phyloP scores from a whole-genome alignment of 1,284 basidiomycete species.

The Ustilago nuda region DNA sequence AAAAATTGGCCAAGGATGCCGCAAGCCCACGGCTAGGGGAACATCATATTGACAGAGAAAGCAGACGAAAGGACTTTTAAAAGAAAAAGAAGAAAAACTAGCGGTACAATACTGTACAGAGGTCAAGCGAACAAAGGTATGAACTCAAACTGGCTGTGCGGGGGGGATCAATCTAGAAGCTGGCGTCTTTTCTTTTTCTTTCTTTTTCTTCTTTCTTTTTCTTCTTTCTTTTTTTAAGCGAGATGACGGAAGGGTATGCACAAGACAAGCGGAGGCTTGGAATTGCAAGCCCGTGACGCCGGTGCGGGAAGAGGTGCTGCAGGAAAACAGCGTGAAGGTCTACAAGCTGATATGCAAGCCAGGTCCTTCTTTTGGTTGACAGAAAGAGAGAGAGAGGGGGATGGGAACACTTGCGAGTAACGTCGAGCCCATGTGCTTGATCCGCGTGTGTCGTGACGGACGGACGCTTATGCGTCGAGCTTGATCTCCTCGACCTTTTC shows the following conservation, averaged over 20 bases:
- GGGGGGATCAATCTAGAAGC: background rate
- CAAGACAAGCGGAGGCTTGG: slow-evolving; percentile 6
- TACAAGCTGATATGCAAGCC: background rate
- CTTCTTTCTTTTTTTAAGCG: background rate
- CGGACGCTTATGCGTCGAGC: slow-evolving; percentile 32
- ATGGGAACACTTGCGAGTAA: background rate
- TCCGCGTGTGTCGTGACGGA: background rate
- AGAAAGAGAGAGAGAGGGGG: background rate
- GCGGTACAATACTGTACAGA: slow-evolving; percentile 43
- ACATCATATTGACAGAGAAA: slow-evolving; percentile 38
- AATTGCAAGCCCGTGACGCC: slow-evolving; percentile 1
- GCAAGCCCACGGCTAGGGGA: slow-evolving; percentile 41
- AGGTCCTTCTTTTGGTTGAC: slow-evolving; percentile 33
- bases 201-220: too few species aligned
- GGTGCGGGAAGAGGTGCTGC: slow-evolving; percentile 10
- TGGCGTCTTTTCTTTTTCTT: slow-evolving; percentile 8
- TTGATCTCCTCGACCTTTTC: slow-evolving; percentile 46
- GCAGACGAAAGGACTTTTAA: background rate
- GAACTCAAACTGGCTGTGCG: slow-evolving; percentile 18
- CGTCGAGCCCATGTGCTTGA: slow-evolving; percentile 3
- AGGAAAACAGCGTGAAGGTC: slow-evolving; percentile 25
- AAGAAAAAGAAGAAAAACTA: slow-evolving; percentile 3
- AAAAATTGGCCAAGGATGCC: slow-evolving; percentile 18
- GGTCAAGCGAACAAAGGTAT: slow-evolving; percentile 19
- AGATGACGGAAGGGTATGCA: slow-evolving; percentile 37